A percentile compares a stretch with the other conserved stretches of the same genome.
phyloP scores from a whole-genome alignment of 1,284 basidiomycete species.

The Erythrobasidium hasegawianum region DNA sequence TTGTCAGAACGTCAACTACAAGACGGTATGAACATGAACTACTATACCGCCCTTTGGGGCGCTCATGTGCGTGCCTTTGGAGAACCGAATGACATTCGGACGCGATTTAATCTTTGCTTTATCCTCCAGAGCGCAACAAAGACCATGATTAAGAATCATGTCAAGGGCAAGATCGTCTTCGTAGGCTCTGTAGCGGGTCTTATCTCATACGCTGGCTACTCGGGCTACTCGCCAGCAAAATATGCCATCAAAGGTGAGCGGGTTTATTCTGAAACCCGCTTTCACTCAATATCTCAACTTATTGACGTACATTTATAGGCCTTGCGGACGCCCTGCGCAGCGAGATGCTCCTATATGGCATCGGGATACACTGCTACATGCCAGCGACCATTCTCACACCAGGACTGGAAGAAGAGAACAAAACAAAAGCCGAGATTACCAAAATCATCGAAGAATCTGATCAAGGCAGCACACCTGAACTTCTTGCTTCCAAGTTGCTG shows the following conservation, averaged over 20 bases:
- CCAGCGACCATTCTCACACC: constrained; percentile 80
- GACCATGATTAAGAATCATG: constrained; percentile 62
- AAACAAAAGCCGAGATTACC: constrained; percentile 73
- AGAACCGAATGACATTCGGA: not conserved
- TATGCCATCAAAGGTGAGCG: constrained; percentile 74
- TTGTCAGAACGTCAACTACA: constrained; percentile 60
- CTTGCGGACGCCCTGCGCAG: constrained; percentile 80
- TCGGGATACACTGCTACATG: constrained; percentile 79
- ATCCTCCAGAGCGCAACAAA: constrained; percentile 61
- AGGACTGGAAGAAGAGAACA: constrained; percentile 74
- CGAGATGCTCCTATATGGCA: constrained; percentile 74
- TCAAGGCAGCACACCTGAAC: constrained; percentile 62
- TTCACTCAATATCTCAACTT: no score
- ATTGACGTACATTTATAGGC: no score
- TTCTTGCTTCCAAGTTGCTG: constrained; percentile 62
- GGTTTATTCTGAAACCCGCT: no score
- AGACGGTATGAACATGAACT: constrained; percentile 53
- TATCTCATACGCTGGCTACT: constrained; percentile 77
- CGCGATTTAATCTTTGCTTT: not conserved
- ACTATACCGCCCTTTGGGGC: constrained; percentile 63
- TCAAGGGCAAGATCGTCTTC: constrained; percentile 69
- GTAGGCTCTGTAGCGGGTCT: constrained; percentile 76
- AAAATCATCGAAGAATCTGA: constrained; percentile 78
- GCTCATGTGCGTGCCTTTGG: constrained; percentile 57
- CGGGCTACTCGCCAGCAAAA: constrained; percentile 82